Conservation (phyloP, 1,139 yeast species). For the Scheffersomyces parashehatae region DNA sequence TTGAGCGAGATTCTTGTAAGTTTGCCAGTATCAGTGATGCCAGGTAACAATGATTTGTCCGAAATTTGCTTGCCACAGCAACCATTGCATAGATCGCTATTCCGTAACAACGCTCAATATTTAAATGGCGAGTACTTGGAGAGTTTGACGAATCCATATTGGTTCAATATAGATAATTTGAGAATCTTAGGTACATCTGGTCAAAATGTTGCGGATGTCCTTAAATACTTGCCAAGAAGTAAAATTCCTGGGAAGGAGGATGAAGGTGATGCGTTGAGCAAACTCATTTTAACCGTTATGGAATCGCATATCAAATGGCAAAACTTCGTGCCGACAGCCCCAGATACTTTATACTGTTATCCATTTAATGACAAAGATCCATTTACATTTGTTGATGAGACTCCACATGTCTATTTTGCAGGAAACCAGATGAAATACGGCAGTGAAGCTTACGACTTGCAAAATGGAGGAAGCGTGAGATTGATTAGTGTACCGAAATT, state of each 20-base stretch:
- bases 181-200: slow-evolving; percentile 77
- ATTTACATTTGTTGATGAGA: slow-evolving; percentile 61
- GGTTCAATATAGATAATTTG: slow-evolving; percentile 54
- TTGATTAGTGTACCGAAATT: slow-evolving; percentile 75
- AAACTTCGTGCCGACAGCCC: slow-evolving; percentile 90
- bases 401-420: slow-evolving; percentile 83
- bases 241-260: slow-evolving; percentile 15
- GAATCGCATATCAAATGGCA: slow-evolving; percentile 80
- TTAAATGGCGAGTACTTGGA: slow-evolving; percentile 42
- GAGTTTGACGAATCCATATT: slow-evolving; percentile 72
- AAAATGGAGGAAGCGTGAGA: slow-evolving; percentile 38
- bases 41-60: slow-evolving; percentile 84
- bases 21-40: slow-evolving; percentile 74
- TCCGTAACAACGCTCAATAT: slow-evolving; percentile 48
- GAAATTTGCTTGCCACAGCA: slow-evolving; percentile 88
- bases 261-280: slow-evolving; percentile 25
- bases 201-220: slow-evolving; percentile 77
- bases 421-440: slow-evolving; percentile 77
- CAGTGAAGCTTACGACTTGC: slow-evolving; percentile 28
- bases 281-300: slow-evolving; percentile 48
- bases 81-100: slow-evolving; percentile 75
- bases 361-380: slow-evolving; percentile 86
- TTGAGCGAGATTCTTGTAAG: slow-evolving; percentile 58
- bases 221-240: slow-evolving; percentile 48
- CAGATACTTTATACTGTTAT: slow-evolving; percentile 89